Base-by-base conservation (phyloP, 2,329 filamentous ascomycete genomes). In the Hypoxylon sp. region DNA sequence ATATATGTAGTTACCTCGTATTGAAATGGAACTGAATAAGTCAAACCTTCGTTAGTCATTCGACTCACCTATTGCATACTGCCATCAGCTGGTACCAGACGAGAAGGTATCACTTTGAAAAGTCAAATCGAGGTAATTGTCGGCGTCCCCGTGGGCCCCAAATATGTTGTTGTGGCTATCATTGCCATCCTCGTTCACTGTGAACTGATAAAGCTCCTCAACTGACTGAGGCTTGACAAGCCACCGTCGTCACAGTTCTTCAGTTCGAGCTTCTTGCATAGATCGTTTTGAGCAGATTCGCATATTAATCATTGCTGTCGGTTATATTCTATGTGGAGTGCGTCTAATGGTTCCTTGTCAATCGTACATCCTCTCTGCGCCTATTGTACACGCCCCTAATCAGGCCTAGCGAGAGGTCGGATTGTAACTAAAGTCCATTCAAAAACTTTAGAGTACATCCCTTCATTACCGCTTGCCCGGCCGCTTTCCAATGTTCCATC, bases 401-500 rank as follows among this genome's bases (percentile, higher is more conserved):
- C 7, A 25, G 7, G 32, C 21, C 41, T 3, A 9, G 14, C 14
- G 8, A 9, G 51, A 46, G 32, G n/a, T 21, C 43, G 12, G 34
- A 53, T 53, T 19, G 32, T 16, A 48, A 21, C 27, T 19, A 27
- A 50, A 39, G 34, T 52, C 12, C 12, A 48, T 19, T 14, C 41
- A 37, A 8, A 11, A 19, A 30, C 25, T 53, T n/a, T 27, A 14
- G 5, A 12, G 58, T 53, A 34, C 50, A 52, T 23, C 37, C 55
- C 55, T 8, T 23, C 19, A 19, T 70, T 53, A 71, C 23, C 68
- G 63, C 66, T 77, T 78, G 37, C 60, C 54, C 52, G 71, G 73
- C 73, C 88, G 85, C 83, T 93, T 97, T 53, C 95, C 95, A 75
- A 99, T 96, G 76, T 98, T 89, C 90, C 93, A 98, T 4, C 96